Evolutionary conservation across 257 asterid species (phyloP).

Genomic region (Echium plantagineum): DNA sequence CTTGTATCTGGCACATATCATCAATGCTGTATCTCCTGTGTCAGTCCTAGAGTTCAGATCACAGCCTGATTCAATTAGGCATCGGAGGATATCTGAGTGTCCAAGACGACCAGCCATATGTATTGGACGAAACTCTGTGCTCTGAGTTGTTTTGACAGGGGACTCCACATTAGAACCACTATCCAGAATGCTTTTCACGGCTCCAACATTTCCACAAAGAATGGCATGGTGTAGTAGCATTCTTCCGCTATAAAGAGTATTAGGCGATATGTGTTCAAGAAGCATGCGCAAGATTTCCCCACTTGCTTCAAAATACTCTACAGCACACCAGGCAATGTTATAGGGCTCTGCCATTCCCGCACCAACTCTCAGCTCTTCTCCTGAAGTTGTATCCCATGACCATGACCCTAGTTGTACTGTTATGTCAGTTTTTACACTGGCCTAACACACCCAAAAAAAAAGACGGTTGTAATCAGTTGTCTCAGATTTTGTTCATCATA

Average conservation of each 20-base stretch:
- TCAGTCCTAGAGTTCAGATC: conserved; percentile 44
- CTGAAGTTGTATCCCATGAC: conserved; percentile 76
- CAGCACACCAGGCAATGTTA: conserved; percentile 68
- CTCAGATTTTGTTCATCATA: neutral
- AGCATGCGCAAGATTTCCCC: conserved; percentile 59
- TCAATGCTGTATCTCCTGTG: conserved; percentile 53
- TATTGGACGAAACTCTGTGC: conserved; percentile 38
- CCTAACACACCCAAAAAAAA: conserved; percentile 21
- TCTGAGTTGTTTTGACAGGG: conserved; percentile 37
- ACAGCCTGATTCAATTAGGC: conserved; percentile 46
- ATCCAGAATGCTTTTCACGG: conserved; percentile 39
- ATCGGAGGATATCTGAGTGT: conserved; percentile 30
- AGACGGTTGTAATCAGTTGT: conserved; percentile 10
- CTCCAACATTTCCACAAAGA: conserved; percentile 46
- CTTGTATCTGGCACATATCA: conserved; percentile 41
- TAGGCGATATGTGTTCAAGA: conserved; percentile 32
- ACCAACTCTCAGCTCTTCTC: conserved; percentile 79
- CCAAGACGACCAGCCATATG: conserved; percentile 74
- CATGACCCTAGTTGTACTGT: conserved; percentile 66
- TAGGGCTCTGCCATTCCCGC: conserved; percentile 78
- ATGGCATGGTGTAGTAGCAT: conserved; percentile 73
- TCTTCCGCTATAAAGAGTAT: conserved; percentile 37
- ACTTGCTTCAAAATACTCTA: conserved; percentile 66
- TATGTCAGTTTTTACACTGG: conserved; percentile 49
- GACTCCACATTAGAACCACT: conserved; percentile 40